A percentile compares a stretch with the other conserved stretches of the same genome.
Conservation (phyloP, 257 asterid genomes). For the Striga asiatica region DNA sequence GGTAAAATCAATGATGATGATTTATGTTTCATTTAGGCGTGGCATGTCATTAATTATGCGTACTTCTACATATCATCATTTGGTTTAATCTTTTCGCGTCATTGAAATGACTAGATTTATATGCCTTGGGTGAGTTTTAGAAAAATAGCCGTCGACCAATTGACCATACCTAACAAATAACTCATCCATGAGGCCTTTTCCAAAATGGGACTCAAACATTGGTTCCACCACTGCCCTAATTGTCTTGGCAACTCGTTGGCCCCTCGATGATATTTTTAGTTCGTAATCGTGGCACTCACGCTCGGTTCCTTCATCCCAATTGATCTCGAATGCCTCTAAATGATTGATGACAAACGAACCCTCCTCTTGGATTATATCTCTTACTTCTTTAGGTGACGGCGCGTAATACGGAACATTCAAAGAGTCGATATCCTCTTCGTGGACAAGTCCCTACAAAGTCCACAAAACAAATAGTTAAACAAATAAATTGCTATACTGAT, state of each 20-base stretch:
- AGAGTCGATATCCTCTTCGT: slow-evolving; percentile 33
- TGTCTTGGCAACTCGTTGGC: slow-evolving; percentile 29
- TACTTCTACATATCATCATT: no score
- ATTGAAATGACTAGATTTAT: slow-evolving; percentile 39
- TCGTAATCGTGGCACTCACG: background rate
- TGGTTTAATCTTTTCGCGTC: no score
- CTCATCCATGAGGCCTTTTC: slow-evolving; percentile 36
- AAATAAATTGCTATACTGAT: no score
- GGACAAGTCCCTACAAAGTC: slow-evolving; percentile 25
- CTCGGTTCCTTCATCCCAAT: slow-evolving; percentile 32
- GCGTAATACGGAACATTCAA: slow-evolving; percentile 61
- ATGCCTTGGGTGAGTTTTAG: slow-evolving; percentile 21
- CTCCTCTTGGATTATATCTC: slow-evolving; percentile 24
- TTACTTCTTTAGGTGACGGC: slow-evolving; percentile 43
- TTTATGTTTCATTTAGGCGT: no score
- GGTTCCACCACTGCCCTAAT: slow-evolving; percentile 64
- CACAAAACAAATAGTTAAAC: no score
- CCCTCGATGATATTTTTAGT: slow-evolving; percentile 16
- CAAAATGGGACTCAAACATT: slow-evolving; percentile 41
- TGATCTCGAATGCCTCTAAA: slow-evolving; percentile 25
- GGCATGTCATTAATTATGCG: no score
- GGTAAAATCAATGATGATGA: no score
- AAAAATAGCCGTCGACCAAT: slow-evolving; percentile 30
- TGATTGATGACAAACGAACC: slow-evolving; percentile 35
- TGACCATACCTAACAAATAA: slow-evolving; percentile 29